Evolutionary conservation across 1,284 basidiomycete genomes (phyloP).

Genomic region (Microbotryum saponariae): DNA sequence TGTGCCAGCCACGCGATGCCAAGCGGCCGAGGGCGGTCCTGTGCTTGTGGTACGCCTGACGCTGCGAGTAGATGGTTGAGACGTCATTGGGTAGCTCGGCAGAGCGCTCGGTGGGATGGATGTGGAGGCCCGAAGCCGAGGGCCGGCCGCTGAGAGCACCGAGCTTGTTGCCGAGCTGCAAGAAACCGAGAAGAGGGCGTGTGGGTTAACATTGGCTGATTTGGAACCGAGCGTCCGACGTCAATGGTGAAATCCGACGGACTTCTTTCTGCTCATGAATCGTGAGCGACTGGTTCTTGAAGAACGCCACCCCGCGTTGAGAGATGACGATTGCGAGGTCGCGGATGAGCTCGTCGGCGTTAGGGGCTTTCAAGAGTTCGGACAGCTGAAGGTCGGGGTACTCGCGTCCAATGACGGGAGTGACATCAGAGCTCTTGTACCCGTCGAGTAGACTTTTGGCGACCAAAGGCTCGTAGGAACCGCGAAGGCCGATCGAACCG

Average conservation of each 20-base stretch:
- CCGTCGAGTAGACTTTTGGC: constrained; percentile 31
- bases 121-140: constrained; percentile 30
- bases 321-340: constrained; percentile 35
- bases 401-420: constrained; percentile 33
- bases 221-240: no score
- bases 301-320: constrained; percentile 36
- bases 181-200: no score
- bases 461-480: constrained; percentile 16
- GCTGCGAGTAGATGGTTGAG: constrained; percentile 5
- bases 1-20: constrained; percentile 8
- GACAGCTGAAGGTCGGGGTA: constrained; percentile 29
- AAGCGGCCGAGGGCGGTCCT: background rate
- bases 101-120: constrained; percentile 34
- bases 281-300: constrained; percentile 19
- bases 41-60: background rate
- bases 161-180: constrained; percentile 25
- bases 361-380: constrained; percentile 27
- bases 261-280: constrained; percentile 12
- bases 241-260: background rate
- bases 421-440: constrained; percentile 27
- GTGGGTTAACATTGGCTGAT: no score
- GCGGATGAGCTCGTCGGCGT: constrained; percentile 33
- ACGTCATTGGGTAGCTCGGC: constrained; percentile 9
- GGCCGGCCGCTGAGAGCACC: constrained; percentile 32
- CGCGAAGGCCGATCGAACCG: background rate